Evolutionary conservation across 768 basidiomycete species (phyloP).

Genomic region (Suillus occidentalis): DNA sequence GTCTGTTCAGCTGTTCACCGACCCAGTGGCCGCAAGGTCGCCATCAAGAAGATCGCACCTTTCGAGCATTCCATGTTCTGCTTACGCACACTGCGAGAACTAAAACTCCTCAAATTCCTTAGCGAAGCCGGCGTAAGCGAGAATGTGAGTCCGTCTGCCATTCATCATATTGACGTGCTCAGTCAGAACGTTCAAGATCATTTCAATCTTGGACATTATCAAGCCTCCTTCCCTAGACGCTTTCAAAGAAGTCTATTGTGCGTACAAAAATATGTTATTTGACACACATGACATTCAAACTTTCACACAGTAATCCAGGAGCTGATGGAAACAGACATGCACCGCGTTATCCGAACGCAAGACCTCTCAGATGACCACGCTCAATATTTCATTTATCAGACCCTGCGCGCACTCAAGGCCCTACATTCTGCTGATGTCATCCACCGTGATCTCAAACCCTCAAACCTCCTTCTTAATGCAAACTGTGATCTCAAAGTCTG

Average conservation of each 20-base stretch:
- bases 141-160: slow-evolving; percentile 50
- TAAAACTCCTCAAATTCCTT: slow-evolving; percentile 81
- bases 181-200: slow-evolving; percentile 53
- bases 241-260: slow-evolving; percentile 85
- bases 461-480: slow-evolving; percentile 94
- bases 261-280: slow-evolving; percentile 25
- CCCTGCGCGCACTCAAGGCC: slow-evolving; percentile 92
- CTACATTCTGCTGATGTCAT: slow-evolving; percentile 96
- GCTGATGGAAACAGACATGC: slow-evolving; percentile 95
- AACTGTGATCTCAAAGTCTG: slow-evolving; percentile 95
- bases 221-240: slow-evolving; percentile 76
- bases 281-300: slow-evolving; percentile 11
- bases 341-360: slow-evolving; percentile 93
- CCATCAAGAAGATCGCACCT: slow-evolving; percentile 95
- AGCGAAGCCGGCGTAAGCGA: slow-evolving; percentile 88
- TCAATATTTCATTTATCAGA: slow-evolving; percentile 93
- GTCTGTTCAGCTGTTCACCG: slow-evolving; percentile 91
- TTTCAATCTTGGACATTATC: slow-evolving; percentile 87
- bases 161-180: neutral
- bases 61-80: slow-evolving; percentile 98
- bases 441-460: slow-evolving; percentile 95
- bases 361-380: slow-evolving; percentile 95
- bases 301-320: slow-evolving; percentile 74
- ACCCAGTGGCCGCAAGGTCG: slow-evolving; percentile 87
- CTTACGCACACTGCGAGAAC: slow-evolving; percentile 83